A percentile compares a stretch with the other conserved stretches of the same genome.
Conservation (phyloP, 2,329 filamentous ascomycete species). For the Aspergillus novofumigatus region DNA sequence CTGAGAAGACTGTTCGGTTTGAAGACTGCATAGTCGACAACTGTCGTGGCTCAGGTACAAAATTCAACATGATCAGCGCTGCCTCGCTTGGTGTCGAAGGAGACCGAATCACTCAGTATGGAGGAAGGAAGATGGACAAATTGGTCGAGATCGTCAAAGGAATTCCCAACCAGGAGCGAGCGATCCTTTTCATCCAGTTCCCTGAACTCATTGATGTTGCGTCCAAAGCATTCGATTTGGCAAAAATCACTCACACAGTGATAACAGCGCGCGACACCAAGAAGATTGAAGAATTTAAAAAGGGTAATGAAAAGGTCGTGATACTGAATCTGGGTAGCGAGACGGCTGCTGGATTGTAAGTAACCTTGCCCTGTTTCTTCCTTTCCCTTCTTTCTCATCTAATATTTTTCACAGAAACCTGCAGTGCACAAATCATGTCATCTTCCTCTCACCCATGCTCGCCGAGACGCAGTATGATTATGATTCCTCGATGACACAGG, state of each 20-base stretch:
- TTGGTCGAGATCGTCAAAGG: constrained; percentile 43
- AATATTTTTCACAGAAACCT: constrained; percentile 48
- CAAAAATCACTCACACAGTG: constrained; percentile 30
- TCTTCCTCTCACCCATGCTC: constrained; percentile 58
- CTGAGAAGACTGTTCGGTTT: constrained; percentile 14
- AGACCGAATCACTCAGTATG: constrained; percentile 17
- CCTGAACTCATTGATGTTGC: constrained; percentile 41
- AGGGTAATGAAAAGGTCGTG: constrained; percentile 44
- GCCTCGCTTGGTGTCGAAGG: constrained; percentile 32
- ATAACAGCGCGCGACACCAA: constrained; percentile 32
- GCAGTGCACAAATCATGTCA: constrained; percentile 59
- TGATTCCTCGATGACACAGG: constrained; percentile 57
- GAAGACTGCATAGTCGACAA: constrained; percentile 38
- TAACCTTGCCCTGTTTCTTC: constrained; percentile 8
- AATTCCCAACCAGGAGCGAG: constrained; percentile 45
- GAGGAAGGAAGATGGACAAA: constrained; percentile 48
- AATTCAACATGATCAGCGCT: constrained; percentile 40
- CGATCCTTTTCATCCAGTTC: constrained; percentile 55
- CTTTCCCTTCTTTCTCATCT: constrained; percentile 6
- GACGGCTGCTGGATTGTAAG: constrained; percentile 58
- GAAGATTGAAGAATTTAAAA: constrained; percentile 41
- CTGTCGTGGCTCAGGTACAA: constrained; percentile 39
- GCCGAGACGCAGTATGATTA: constrained; percentile 51
- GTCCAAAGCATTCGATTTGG: constrained; percentile 23
- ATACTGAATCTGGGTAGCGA: constrained; percentile 55